A percentile compares a stretch with the other conserved stretches of the same genome.
phyloP scores from a whole-genome alignment of 2,329 filamentous ascomycete species.

The Ophiostoma tasmaniense region DNA sequence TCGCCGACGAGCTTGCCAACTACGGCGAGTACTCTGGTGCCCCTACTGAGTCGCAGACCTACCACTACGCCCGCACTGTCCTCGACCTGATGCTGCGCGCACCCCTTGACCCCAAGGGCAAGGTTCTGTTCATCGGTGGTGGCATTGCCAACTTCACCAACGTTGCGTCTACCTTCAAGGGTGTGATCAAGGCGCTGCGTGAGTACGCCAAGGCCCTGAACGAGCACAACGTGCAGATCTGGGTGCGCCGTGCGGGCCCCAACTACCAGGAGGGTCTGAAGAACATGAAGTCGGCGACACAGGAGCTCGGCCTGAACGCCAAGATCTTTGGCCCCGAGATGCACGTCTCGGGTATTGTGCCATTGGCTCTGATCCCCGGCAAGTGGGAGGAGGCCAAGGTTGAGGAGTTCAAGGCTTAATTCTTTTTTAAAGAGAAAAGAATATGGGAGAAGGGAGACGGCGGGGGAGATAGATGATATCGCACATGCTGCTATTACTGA shows the following conservation, averaged over 20 bases:
- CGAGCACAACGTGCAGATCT: slow-evolving; percentile 98
- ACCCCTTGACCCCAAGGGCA: slow-evolving; percentile 76
- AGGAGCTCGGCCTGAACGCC: slow-evolving; percentile 75
- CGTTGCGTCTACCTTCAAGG: slow-evolving; percentile 98
- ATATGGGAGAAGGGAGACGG: not conserved
- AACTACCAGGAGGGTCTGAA: slow-evolving; percentile 99
- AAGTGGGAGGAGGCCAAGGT: slow-evolving; percentile 54
- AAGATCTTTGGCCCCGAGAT: slow-evolving; percentile 68
- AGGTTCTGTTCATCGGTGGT: slow-evolving; percentile 98
- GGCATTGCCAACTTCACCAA: slow-evolving; percentile 99
- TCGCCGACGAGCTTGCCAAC: slow-evolving; percentile 94
- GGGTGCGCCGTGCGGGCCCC: slow-evolving; percentile 81
- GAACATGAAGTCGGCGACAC: slow-evolving; percentile 96
- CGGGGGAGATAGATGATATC: slow-evolving; percentile 1
- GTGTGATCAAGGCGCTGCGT: slow-evolving; percentile 91
- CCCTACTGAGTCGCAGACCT: slow-evolving; percentile 96
- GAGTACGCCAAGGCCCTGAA: slow-evolving; percentile 77
- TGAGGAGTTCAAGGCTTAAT: slow-evolving; percentile 53
- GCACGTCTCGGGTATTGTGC: slow-evolving; percentile 96
- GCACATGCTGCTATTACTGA: slow-evolving; percentile 4
- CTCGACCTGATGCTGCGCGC: slow-evolving; percentile 95
- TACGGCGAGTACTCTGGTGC: slow-evolving; percentile 99
- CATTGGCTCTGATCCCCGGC: slow-evolving; percentile 68
- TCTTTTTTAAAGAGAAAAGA: no score
- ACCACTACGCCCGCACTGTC: slow-evolving; percentile 96